These are phyloP conservation scores for Phytophthora tentaculata DNA, from an alignment of 352 stramenopile species.

Conservation along the genomic window DNA sequence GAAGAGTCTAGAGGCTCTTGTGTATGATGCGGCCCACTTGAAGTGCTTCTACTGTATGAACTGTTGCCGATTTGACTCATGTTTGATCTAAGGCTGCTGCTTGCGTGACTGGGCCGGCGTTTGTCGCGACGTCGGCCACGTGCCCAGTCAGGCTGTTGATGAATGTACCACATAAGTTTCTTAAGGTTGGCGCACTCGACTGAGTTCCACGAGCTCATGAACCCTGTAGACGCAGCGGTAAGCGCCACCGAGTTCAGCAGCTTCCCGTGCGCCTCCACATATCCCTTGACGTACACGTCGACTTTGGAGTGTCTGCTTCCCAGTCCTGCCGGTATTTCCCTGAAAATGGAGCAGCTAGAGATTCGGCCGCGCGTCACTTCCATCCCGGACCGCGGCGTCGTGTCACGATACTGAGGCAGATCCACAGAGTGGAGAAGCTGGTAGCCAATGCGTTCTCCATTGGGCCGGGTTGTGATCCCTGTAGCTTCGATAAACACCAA, in stretches of 20 bases:
- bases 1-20: conserved; percentile 10
- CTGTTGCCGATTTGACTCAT: conserved; percentile 11
- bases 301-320: conserved; percentile 31
- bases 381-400: conserved; percentile 17
- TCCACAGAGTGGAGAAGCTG: conserved; percentile 45
- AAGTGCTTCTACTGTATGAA: conserved; percentile 4
- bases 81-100: conserved; percentile 26
- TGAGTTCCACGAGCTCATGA: conserved; percentile 56
- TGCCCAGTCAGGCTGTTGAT: conserved; percentile 13
- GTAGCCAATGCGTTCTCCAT: conserved; percentile 39
- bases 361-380: conserved; percentile 40
- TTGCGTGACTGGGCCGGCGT: conserved; percentile 18
- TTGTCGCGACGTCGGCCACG: conserved; percentile 2
- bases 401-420: conserved; percentile 28
- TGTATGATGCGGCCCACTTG: not conserved
- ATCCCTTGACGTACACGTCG: conserved; percentile 50
- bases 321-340: conserved; percentile 20
- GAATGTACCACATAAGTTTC: conserved; percentile 56
- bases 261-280: conserved; percentile 48
- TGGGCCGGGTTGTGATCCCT: conserved; percentile 34
- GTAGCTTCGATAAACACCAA: conserved; percentile 44
- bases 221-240: conserved; percentile 46
- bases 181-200: conserved; percentile 52
- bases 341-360: conserved; percentile 45
- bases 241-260: conserved; percentile 47